phyloP scores from a whole-genome alignment of 352 stramenopile species.

The Phytophthora ramorum region DNA sequence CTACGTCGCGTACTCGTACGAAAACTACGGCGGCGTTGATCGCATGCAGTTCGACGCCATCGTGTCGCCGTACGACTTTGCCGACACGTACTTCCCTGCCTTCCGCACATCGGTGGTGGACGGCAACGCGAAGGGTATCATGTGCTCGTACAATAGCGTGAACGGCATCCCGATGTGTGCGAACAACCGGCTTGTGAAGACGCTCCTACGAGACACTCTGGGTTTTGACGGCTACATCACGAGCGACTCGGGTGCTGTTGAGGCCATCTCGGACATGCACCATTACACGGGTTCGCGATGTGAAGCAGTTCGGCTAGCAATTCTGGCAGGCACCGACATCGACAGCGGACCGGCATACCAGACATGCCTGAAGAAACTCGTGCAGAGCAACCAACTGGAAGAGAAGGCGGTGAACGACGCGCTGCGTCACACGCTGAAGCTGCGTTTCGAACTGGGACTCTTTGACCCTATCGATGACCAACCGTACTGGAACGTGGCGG shows the following conservation, averaged over 20 bases:
- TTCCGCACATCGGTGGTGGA: slow-evolving; percentile 88
- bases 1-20: slow-evolving; percentile 93
- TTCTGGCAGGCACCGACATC: slow-evolving; percentile 88
- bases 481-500: slow-evolving; percentile 76
- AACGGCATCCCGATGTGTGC: slow-evolving; percentile 95
- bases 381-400: slow-evolving; percentile 52
- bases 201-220: slow-evolving; percentile 76
- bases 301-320: slow-evolving; percentile 61
- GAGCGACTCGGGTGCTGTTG: slow-evolving; percentile 93
- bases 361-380: slow-evolving; percentile 71
- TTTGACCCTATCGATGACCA: slow-evolving; percentile 91
- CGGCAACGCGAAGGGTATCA: slow-evolving; percentile 85
- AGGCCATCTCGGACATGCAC: slow-evolving; percentile 78
- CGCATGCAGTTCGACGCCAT: slow-evolving; percentile 91
- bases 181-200: slow-evolving; percentile 77
- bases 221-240: slow-evolving; percentile 96
- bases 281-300: slow-evolving; percentile 83
- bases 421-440: slow-evolving; percentile 73
- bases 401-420: slow-evolving; percentile 65
- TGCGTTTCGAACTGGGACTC: slow-evolving; percentile 92
- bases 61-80: slow-evolving; percentile 91
- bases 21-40: slow-evolving; percentile 72
- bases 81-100: slow-evolving; percentile 92
- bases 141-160: slow-evolving; percentile 97
- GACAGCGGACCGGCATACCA: slow-evolving; percentile 88